These are phyloP conservation scores for Agrostemma githago DNA, from an alignment of 148 eudicot species.

Conservation along the genomic window DNA sequence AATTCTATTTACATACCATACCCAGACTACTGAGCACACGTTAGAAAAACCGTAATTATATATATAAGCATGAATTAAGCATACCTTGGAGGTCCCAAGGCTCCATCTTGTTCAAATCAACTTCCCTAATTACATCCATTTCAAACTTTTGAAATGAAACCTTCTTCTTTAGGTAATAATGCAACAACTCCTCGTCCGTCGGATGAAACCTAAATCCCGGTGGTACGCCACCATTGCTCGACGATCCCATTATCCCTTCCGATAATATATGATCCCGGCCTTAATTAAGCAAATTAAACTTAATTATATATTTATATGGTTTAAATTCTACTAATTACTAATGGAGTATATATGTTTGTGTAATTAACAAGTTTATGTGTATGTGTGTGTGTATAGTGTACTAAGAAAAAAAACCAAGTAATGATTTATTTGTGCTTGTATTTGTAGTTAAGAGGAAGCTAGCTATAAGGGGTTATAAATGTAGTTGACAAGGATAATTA, in stretches of 20 bases:
- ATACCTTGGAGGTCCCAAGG: conserved; percentile 98
- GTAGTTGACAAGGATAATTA: neutral
- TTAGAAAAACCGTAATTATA: neutral
- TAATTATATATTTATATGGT: too few relatives aligned
- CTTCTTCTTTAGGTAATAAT: conserved; percentile 92
- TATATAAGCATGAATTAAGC: neutral
- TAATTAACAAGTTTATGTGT: too few relatives aligned
- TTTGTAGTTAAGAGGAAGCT: conserved; percentile 14
- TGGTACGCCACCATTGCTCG: conserved; percentile 69
- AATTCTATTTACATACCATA: too few relatives aligned
- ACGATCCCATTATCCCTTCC: conserved; percentile 12
- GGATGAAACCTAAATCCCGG: conserved; percentile 97
- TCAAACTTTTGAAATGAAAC: conserved; percentile 71
- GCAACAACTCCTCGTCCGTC: conserved; percentile 89
- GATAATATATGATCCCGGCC: too few relatives aligned
- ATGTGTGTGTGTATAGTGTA: too few relatives aligned
- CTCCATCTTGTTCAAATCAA: conserved; percentile 89
- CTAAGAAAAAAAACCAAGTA: too few relatives aligned
- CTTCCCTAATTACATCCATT: conserved; percentile 90
- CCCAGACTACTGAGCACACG: too few relatives aligned
- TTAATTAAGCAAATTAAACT: neutral
- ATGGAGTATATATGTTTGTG: too few relatives aligned
- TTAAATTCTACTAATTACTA: too few relatives aligned
- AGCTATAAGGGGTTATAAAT: neutral
- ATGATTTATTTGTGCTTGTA: conserved; percentile 18